These are phyloP conservation scores for Novymonas esmeraldas DNA, from an alignment of 208 protist species.

Conservation along the genomic window DNA sequence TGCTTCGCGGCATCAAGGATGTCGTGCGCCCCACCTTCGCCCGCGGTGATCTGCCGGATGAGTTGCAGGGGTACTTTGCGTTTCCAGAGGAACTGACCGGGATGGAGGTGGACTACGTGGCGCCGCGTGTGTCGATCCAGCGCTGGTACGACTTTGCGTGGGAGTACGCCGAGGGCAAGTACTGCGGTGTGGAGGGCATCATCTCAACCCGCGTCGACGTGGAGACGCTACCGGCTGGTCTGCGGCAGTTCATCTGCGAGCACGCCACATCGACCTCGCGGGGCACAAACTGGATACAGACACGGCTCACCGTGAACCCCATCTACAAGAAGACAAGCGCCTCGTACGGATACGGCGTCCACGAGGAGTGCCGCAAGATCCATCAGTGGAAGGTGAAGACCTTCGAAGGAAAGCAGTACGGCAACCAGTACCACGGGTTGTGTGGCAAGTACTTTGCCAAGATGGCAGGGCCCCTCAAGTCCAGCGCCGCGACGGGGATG, in stretches of 20 bases:
- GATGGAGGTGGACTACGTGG: constrained; percentile 57
- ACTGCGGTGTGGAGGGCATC: constrained; percentile 66
- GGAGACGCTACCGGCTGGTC: constrained; percentile 49
- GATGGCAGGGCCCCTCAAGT: constrained; percentile 38
- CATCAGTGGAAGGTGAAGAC: constrained; percentile 74
- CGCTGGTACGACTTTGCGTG: constrained; percentile 85
- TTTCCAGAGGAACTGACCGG: constrained; percentile 77
- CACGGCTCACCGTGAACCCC: constrained; percentile 45
- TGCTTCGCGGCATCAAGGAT: constrained; percentile 67
- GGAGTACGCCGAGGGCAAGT: constrained; percentile 73
- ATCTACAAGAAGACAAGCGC: constrained; percentile 83
- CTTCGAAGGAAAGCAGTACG: constrained; percentile 70
- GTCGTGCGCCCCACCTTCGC: constrained; percentile 76
- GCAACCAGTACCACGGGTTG: constrained; percentile 73
- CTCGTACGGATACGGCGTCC: constrained; percentile 66
- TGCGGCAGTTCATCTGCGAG: constrained; percentile 68
- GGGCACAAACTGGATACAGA: constrained; percentile 33
- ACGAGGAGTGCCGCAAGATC: constrained; percentile 60
- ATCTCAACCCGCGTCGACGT: constrained; percentile 74
- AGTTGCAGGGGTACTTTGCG: constrained; percentile 83
- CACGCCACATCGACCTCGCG: constrained; percentile 37
- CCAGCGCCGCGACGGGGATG: constrained; percentile 63
- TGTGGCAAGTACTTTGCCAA: constrained; percentile 68
- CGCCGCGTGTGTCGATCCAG: constrained; percentile 62
- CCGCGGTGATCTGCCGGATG: constrained; percentile 74